Evolutionary conservation across 805 yeast genomes (phyloP).

Genomic region (Hanseniaspora meyeri): DNA sequence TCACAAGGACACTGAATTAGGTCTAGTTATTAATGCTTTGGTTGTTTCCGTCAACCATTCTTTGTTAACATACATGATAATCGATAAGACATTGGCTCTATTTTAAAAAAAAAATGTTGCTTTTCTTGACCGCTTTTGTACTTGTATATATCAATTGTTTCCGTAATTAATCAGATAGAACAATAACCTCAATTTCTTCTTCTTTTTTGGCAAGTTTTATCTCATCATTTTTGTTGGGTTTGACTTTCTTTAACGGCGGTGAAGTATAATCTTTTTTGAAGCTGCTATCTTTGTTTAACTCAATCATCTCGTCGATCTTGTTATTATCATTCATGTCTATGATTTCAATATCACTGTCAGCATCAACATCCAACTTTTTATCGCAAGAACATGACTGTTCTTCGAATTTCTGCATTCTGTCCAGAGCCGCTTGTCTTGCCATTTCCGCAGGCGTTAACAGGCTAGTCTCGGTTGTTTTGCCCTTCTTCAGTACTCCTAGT

Average conservation of each 20-base stretch:
- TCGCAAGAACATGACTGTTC: constrained; percentile 20
- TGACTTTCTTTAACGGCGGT: neutral
- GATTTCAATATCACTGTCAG: neutral
- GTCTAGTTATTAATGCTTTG: neutral
- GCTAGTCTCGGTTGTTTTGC: neutral
- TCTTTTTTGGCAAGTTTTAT: neutral
- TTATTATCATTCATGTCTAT: neutral
- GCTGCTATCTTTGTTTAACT: neutral
- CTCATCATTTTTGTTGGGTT: neutral
- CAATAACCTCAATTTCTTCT: neutral
- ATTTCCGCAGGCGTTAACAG: constrained; percentile 22
- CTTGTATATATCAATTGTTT: neutral
- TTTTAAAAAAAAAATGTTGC: neutral
- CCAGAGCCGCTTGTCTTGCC: constrained; percentile 27
- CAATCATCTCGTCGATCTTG: neutral
- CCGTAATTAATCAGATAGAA: neutral
- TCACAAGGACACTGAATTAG: neutral
- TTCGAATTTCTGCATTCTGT: constrained; percentile 20
- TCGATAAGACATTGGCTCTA: neutral
- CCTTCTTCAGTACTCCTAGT: constrained; percentile 13
- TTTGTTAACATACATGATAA: neutral
- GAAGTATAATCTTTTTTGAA: neutral
- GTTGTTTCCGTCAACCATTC: neutral
- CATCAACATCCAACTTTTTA: neutral
- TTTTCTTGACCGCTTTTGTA: neutral